Evolutionary conservation across 768 basidiomycete species (phyloP).

Genomic region (Suillus bovinus): DNA sequence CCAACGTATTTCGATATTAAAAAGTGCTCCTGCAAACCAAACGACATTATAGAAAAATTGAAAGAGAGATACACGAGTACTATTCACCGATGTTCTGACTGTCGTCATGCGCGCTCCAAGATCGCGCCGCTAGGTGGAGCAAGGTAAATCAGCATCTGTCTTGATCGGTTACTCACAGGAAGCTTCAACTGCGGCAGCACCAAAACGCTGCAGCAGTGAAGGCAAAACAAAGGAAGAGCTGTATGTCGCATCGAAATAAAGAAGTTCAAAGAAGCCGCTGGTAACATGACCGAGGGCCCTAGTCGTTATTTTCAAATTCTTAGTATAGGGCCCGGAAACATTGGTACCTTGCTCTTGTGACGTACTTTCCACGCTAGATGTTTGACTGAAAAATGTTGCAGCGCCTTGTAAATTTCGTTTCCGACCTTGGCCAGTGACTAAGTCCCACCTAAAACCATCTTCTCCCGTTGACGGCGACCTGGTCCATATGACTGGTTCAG

Average conservation of each 20-base stretch:
- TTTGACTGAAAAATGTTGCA: background rate
- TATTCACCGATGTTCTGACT: constrained; percentile 44
- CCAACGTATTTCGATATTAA: constrained; percentile 12
- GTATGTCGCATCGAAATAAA: background rate
- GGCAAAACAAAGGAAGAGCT: background rate
- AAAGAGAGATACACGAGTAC: background rate
- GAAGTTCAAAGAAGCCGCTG: background rate
- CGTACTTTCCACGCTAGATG: no score
- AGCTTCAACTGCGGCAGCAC: background rate
- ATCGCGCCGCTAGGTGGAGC: constrained; percentile 3
- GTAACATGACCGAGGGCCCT: background rate
- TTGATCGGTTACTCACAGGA: background rate
- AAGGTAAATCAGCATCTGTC: background rate
- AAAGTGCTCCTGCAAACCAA: constrained; percentile 9
- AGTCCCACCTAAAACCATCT: background rate
- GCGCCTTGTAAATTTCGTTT: no score
- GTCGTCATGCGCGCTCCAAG: constrained; percentile 27
- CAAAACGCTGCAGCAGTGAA: background rate
- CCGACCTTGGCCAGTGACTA: background rate
- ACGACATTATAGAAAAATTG: background rate
- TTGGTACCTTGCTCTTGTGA: background rate
- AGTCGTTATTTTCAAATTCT: background rate
- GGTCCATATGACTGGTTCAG: background rate
- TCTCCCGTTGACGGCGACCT: background rate
- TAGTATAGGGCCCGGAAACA: background rate